These are phyloP conservation scores for Aegilops umbellulata DNA, from an alignment of 176 grass and related monocot species.

Conservation along the genomic window DNA sequence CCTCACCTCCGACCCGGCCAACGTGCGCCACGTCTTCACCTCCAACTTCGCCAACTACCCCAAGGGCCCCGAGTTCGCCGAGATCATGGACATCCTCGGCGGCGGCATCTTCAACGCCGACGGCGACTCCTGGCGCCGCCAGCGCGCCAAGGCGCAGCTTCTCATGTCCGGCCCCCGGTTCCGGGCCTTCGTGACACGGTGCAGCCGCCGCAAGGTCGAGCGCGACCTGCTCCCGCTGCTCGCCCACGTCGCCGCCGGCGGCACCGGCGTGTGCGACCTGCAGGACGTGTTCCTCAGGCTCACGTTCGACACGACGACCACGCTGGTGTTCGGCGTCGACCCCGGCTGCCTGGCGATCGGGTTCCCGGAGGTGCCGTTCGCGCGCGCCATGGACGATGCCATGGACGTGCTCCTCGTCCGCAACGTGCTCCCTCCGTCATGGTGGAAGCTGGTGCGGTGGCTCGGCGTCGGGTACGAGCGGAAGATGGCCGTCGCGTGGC, in stretches of 20 bases:
- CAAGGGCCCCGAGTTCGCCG: constrained; percentile 65
- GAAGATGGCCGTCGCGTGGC: constrained; percentile 38
- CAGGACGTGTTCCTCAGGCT: constrained; percentile 69
- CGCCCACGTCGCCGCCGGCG: not conserved
- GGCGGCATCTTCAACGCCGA: constrained; percentile 77
- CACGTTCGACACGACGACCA: constrained; percentile 60
- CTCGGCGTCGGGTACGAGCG: constrained; percentile 43
- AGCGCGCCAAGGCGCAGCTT: constrained; percentile 57
- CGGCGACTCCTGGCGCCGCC: constrained; percentile 52
- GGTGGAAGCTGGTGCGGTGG: constrained; percentile 54
- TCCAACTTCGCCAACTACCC: constrained; percentile 72
- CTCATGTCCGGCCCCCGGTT: constrained; percentile 38
- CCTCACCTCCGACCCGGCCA: constrained; percentile 51
- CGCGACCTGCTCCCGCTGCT: constrained; percentile 51
- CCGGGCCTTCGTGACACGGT: constrained; percentile 36
- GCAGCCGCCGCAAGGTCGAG: constrained; percentile 49
- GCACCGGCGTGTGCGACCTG: constrained; percentile 30
- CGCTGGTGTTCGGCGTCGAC: constrained; percentile 65
- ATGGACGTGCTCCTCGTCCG: constrained; percentile 53
- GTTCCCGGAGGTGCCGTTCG: constrained; percentile 46
- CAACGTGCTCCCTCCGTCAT: constrained; percentile 47
- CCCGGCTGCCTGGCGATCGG: constrained; percentile 39
- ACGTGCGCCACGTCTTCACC: constrained; percentile 76
- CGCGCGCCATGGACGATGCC: constrained; percentile 61
- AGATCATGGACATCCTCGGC: constrained; percentile 87